Conservation (phyloP, 2,329 filamentous ascomycete genomes). For the Aulographum hederae region DNA sequence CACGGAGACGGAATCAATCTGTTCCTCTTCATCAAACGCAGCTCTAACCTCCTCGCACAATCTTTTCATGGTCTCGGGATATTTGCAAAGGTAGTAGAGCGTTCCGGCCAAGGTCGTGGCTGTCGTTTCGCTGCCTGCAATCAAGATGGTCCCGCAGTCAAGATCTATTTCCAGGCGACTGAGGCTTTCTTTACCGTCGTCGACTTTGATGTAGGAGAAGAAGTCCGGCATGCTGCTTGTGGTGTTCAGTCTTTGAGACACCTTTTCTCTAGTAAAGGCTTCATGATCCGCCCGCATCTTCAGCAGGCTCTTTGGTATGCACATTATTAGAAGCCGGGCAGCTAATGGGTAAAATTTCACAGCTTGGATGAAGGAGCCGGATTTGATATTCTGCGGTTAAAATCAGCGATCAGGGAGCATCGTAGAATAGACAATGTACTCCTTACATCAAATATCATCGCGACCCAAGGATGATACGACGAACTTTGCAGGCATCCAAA, state of each 20-base stretch:
- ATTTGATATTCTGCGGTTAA: not conserved
- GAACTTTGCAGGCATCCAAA: conserved; percentile 6
- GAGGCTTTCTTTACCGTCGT: not conserved
- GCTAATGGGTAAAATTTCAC: not conserved
- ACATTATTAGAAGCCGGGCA: not conserved
- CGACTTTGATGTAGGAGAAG: not conserved
- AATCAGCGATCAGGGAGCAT: not conserved
- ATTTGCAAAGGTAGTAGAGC: not conserved
- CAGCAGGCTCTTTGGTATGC: not conserved
- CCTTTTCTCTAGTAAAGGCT: not conserved
- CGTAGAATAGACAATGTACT: conserved; percentile 7
- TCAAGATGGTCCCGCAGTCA: not conserved
- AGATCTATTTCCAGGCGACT: not conserved
- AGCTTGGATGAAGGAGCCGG: not conserved
- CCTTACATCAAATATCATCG: conserved; percentile 8
- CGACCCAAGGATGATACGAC: not conserved
- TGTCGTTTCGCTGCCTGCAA: not conserved
- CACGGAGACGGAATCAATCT: not conserved
- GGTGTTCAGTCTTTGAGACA: conserved; percentile 9
- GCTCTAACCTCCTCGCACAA: not conserved
- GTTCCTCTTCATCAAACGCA: not conserved
- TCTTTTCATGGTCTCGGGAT: not conserved
- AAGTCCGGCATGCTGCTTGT: conserved; percentile 10
- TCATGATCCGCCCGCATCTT: not conserved
- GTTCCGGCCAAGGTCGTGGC: not conserved